Evolutionary conservation across 148 eudicot genomes (phyloP).

Genomic region (Rheum nobile): DNA sequence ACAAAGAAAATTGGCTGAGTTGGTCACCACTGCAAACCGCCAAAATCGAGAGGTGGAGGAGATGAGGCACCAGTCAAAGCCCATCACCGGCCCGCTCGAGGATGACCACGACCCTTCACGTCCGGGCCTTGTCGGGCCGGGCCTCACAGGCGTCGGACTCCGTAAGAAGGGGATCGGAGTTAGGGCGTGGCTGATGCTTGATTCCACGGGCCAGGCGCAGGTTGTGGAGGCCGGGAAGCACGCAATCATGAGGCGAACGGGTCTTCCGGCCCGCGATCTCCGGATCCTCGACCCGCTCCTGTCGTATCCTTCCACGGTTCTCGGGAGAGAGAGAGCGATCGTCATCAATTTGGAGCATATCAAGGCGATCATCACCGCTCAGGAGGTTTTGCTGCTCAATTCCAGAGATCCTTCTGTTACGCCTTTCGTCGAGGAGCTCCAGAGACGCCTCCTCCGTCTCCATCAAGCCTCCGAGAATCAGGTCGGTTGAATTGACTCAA

Average conservation of each 20-base stretch:
- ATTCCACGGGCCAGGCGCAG: slow-evolving; percentile 64
- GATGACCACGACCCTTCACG: slow-evolving; percentile 32
- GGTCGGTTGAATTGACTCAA: slow-evolving; percentile 21
- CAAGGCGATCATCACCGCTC: slow-evolving; percentile 88
- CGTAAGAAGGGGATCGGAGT: slow-evolving; percentile 69
- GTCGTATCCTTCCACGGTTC: slow-evolving; percentile 82
- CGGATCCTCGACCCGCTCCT: slow-evolving; percentile 83
- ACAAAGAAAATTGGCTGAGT: not conserved
- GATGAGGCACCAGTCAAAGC: slow-evolving; percentile 3
- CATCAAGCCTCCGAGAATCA: slow-evolving; percentile 59
- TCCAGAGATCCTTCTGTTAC: slow-evolving; percentile 76
- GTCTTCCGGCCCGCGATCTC: slow-evolving; percentile 87
- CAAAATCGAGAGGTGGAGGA: not conserved
- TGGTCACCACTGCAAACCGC: not conserved
- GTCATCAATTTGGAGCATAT: slow-evolving; percentile 94
- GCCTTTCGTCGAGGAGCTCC: slow-evolving; percentile 85
- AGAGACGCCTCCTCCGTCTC: slow-evolving; percentile 44
- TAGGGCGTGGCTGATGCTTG: slow-evolving; percentile 63
- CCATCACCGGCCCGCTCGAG: slow-evolving; percentile 15
- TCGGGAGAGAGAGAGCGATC: slow-evolving; percentile 88
- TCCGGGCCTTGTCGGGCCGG: slow-evolving; percentile 13
- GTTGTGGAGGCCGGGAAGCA: slow-evolving; percentile 85
- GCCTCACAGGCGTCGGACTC: slow-evolving; percentile 13
- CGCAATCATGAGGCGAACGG: slow-evolving; percentile 81
- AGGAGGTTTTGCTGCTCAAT: slow-evolving; percentile 76